Evolutionary conservation across 176 grass and related monocot species (phyloP), one percentile per base, ranked within the genome.

Genomic region (Carex pumila): DNA sequence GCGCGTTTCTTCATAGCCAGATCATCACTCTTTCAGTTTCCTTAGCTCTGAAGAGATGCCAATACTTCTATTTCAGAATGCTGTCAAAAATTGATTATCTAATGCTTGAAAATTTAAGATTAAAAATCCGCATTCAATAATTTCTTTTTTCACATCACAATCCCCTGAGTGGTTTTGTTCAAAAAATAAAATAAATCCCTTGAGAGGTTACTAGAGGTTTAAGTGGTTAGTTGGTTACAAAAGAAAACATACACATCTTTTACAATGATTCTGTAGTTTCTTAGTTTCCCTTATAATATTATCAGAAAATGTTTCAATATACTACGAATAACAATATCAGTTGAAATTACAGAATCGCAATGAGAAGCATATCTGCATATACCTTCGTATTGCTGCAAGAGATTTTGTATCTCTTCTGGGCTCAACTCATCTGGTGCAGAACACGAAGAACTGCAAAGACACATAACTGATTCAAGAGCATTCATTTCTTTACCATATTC

Each of bases 371-470:
- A 25, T 25, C 25, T 25, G 25, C 25, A 25, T 54, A 53, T 84
- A 99, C 96, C 96, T 96, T 92, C 93, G 52, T 95, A 94, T 80
- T 96, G 97, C 47, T 87, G 91, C 25, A 99, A 84, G 83, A 99
- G 88, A 92, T 72, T 90, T 83, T 92, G 96, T 84, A 95, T 86
- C 53, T 99, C 96, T 83, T 94, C 92, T 77, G 87, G 89, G 71
- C 84, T 94, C 86, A 99, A 85, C 74, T 95, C 93, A 78, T 95
- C 91, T 52, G 96, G 91, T 3, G 79, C 83, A 57, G 91, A 89
- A 81, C 96, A 99, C 79, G 88, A 99, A 84, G 86, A 90, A 39
- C 96, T 99, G 87, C 49, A 89, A 76, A 83, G n/a, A 83, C 31
- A 81, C 68, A 37, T 29, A 64, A 49, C 39, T 73, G 70, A 73